phyloP scores from a whole-genome alignment of 1,139 yeast species.

The Taiozyma onychis region DNA sequence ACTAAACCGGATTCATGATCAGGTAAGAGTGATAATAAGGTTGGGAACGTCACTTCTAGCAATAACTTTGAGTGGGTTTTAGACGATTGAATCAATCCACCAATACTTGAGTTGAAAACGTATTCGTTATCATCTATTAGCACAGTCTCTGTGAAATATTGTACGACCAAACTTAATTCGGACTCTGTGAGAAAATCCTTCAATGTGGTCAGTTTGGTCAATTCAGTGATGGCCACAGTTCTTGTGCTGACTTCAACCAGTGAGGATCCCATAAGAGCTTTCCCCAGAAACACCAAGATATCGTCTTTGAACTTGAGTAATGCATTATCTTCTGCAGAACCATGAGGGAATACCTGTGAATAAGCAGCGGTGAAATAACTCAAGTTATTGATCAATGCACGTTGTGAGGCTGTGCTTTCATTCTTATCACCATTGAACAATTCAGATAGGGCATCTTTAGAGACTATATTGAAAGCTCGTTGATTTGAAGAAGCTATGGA shows the following conservation, averaged over 20 bases:
- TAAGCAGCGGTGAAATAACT: slow-evolving; percentile 50
- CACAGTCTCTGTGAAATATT: slow-evolving; percentile 60
- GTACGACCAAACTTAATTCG: slow-evolving; percentile 60
- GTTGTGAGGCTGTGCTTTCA: slow-evolving; percentile 43
- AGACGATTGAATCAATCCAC: slow-evolving; percentile 45
- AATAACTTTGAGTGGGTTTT: slow-evolving; percentile 39
- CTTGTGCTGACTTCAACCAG: slow-evolving; percentile 63
- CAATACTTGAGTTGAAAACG: slow-evolving; percentile 39
- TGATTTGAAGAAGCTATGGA: slow-evolving; percentile 44
- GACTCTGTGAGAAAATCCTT: slow-evolving; percentile 40
- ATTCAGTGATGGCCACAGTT: slow-evolving; percentile 58
- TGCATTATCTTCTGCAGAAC: slow-evolving; percentile 22
- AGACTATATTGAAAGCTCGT: slow-evolving; percentile 41
- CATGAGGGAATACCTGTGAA: slow-evolving; percentile 28
- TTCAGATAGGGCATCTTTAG: slow-evolving; percentile 33
- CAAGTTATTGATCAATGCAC: slow-evolving; percentile 53
- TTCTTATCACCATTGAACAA: slow-evolving; percentile 28
- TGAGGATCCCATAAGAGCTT: slow-evolving; percentile 61
- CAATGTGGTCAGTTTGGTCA: slow-evolving; percentile 48
- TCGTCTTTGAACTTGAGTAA: slow-evolving; percentile 53
- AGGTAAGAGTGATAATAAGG: slow-evolving; percentile 48
- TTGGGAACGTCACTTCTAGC: slow-evolving; percentile 55
- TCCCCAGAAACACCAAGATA: slow-evolving; percentile 58
- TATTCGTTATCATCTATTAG: slow-evolving; percentile 38
- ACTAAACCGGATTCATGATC: slow-evolving; percentile 28